Conservation (phyloP, 2,329 filamentous ascomycete genomes). For the Stagonosporopsis chrysanthemi region DNA sequence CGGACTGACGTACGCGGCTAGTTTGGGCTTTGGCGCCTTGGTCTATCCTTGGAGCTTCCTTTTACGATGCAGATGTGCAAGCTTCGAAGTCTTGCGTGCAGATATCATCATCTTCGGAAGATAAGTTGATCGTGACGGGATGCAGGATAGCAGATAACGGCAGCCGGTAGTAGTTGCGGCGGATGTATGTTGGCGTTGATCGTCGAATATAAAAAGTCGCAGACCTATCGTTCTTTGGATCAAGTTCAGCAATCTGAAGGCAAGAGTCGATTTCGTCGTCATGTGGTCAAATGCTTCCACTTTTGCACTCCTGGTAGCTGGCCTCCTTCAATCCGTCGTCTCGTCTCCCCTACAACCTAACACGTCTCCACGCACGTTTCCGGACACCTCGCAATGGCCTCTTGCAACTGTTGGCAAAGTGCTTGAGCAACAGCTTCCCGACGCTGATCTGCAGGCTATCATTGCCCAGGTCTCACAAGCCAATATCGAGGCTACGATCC, state of each 20-base stretch:
- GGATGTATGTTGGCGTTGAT: neutral
- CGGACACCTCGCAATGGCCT: slow-evolving; percentile 46
- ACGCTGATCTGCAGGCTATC: slow-evolving; percentile 48
- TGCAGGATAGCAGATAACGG: slow-evolving; percentile 21
- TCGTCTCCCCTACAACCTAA: slow-evolving; percentile 25
- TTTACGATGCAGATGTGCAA: slow-evolving; percentile 23
- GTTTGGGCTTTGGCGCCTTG: slow-evolving; percentile 12
- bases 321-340: slow-evolving; percentile 12
- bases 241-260: neutral
- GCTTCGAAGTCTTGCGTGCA: slow-evolving; percentile 19
- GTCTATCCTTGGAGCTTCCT: slow-evolving; percentile 26
- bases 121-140: slow-evolving; percentile 5
- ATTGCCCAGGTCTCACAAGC: slow-evolving; percentile 48
- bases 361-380: slow-evolving; percentile 23
- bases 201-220: slow-evolving; percentile 1
- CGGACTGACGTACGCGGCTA: neutral
- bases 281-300: slow-evolving; percentile 23
- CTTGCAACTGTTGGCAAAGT: slow-evolving; percentile 38
- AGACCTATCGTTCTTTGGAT: neutral
- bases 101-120: slow-evolving; percentile 18
- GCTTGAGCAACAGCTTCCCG: slow-evolving; percentile 48
- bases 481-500: slow-evolving; percentile 58
- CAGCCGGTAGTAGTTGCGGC: neutral
- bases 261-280: neutral
- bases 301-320: slow-evolving; percentile 12